Percentiles rank a stretch among this genome's conserved stretches.
These are phyloP conservation scores for Linaria vulgaris DNA, from an alignment of 257 asterid species.

Conservation along the genomic window DNA sequence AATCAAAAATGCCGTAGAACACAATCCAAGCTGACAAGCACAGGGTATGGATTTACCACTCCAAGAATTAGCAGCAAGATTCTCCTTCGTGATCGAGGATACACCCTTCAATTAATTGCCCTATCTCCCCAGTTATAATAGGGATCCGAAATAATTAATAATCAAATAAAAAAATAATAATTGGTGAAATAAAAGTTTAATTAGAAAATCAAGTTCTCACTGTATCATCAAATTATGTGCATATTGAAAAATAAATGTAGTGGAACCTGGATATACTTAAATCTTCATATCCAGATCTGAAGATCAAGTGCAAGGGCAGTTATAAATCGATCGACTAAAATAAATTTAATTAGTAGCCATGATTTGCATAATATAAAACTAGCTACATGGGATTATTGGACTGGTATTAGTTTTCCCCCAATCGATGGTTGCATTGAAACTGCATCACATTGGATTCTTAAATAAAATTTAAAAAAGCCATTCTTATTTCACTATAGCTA, in stretches of 20 bases:
- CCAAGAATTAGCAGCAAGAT: slow-evolving; percentile 48
- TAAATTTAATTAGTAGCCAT: no score
- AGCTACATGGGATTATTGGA: no score
- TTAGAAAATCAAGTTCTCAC: no score
- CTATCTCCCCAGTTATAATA: neutral
- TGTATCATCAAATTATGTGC: no score
- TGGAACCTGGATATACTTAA: no score
- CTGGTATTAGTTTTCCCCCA: no score
- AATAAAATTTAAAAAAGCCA: neutral
- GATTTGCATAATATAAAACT: no score
- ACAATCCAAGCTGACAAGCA: slow-evolving; percentile 74
- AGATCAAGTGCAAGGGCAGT: no score
- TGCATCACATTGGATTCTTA: slow-evolving; percentile 1
- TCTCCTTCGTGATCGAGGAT: slow-evolving; percentile 54
- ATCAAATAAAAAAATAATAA: neutral
- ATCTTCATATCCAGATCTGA: no score
- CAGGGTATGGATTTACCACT: slow-evolving; percentile 36
- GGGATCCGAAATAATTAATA: neutral
- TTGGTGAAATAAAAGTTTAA: neutral
- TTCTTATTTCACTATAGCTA: neutral
- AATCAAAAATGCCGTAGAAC: slow-evolving; percentile 46
- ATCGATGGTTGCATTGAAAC: no score
- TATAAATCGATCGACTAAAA: no score
- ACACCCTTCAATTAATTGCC: slow-evolving; percentile 26
- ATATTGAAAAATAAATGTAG: no score